Conservation (phyloP, 306 rosid genomes). For the Macrotyloma uniflorum region DNA sequence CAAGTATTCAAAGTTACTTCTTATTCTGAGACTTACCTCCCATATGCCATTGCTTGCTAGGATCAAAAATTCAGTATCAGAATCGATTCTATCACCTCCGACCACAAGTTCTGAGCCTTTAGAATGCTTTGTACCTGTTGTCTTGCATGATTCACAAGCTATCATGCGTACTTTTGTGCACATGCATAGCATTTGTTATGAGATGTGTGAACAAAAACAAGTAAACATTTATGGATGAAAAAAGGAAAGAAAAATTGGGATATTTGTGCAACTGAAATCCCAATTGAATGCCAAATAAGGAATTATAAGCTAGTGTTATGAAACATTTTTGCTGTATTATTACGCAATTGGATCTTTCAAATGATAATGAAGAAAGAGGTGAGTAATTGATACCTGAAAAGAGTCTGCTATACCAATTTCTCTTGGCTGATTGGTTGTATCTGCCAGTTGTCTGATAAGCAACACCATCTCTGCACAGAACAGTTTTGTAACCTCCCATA, state of each 20-base stretch:
- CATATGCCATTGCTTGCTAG: constrained; percentile 83
- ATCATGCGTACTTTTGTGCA: constrained; percentile 31
- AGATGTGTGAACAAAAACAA: constrained; percentile 29
- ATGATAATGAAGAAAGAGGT: neutral
- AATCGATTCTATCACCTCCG: constrained; percentile 55
- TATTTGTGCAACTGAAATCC: constrained; percentile 3
- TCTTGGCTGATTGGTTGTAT: constrained; percentile 34
- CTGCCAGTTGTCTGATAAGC: constrained; percentile 57
- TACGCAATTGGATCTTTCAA: neutral
- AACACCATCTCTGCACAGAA: constrained; percentile 75
- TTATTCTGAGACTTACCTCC: constrained; percentile 60
- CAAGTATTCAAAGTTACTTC: neutral
- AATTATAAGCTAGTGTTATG: neutral
- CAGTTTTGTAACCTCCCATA: constrained; percentile 77
- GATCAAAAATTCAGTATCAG: constrained; percentile 70
- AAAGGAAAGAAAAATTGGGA: neutral
- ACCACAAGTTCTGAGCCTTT: constrained; percentile 62
- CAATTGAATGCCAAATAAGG: constrained; percentile 7
- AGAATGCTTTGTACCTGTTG: constrained; percentile 27
- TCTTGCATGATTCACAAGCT: constrained; percentile 34
- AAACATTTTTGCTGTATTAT: neutral
- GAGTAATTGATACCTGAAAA: constrained; percentile 52
- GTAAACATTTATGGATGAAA: neutral
- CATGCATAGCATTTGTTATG: constrained; percentile 14
- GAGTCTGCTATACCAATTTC: constrained; percentile 62